phyloP scores from a whole-genome alignment of 257 asterid species.

The Solanum pimpinellifolium region DNA sequence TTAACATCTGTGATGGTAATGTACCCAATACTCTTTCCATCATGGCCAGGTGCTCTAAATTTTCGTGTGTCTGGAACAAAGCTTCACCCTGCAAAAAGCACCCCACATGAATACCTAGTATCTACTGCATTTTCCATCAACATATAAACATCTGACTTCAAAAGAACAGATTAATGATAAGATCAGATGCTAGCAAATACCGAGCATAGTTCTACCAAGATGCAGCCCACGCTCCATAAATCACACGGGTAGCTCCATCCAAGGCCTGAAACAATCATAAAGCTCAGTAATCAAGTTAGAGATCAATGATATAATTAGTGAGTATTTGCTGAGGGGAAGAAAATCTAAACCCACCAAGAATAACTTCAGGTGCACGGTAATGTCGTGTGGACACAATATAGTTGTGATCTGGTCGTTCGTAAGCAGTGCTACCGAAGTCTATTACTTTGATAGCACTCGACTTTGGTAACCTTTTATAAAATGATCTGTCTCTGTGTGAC shows the following conservation, averaged over 20 bases:
- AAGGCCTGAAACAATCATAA: constrained; percentile 16
- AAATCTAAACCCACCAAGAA: constrained; percentile 9
- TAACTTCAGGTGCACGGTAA: constrained; percentile 43
- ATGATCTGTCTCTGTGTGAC: constrained; percentile 25
- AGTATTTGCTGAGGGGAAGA: not conserved
- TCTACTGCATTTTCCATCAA: not conserved
- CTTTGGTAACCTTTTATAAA: constrained; percentile 33
- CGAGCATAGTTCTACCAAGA: constrained; percentile 43
- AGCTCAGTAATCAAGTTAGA: not conserved
- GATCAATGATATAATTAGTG: not conserved
- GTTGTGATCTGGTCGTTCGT: constrained; percentile 35
- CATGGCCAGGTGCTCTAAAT: constrained; percentile 46
- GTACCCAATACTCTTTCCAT: constrained; percentile 50
- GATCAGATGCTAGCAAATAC: constrained; percentile 10
- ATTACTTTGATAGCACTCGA: constrained; percentile 44
- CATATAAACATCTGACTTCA: not conserved
- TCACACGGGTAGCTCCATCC: constrained; percentile 54
- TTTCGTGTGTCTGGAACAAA: constrained; percentile 44
- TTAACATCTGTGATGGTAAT: constrained; percentile 28
- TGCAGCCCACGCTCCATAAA: constrained; percentile 46
- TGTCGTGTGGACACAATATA: constrained; percentile 44
- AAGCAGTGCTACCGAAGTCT: constrained; percentile 48
- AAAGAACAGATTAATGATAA: not conserved
- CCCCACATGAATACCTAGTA: not conserved
- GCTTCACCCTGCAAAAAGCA: constrained; percentile 37